phyloP scores from a whole-genome alignment of 1,139 yeast species.

The Magnusiomyces paraingens region DNA sequence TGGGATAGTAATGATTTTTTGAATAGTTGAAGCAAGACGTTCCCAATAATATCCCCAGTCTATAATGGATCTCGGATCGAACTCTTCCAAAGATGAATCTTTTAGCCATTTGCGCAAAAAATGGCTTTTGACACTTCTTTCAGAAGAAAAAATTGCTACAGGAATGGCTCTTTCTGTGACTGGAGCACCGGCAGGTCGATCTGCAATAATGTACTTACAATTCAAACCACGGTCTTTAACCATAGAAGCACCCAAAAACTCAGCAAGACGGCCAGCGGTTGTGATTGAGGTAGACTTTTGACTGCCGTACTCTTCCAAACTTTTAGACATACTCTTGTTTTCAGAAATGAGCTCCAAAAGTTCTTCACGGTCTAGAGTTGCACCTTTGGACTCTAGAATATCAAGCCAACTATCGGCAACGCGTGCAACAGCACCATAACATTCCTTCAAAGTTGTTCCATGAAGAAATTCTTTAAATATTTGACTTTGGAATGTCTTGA shows the following conservation, averaged over 20 bases:
- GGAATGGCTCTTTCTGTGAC: slow-evolving; percentile 97
- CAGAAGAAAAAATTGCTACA: slow-evolving; percentile 90
- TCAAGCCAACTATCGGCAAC: slow-evolving; percentile 97
- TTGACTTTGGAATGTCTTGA: slow-evolving; percentile 93
- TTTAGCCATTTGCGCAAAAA: slow-evolving; percentile 82
- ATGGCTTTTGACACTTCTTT: slow-evolving; percentile 48
- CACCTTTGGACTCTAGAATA: slow-evolving; percentile 81
- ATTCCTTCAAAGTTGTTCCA: slow-evolving; percentile 68
- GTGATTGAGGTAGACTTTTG: slow-evolving; percentile 95
- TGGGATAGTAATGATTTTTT: slow-evolving; percentile 92
- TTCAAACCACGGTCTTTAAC: slow-evolving; percentile 95
- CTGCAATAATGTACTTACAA: slow-evolving; percentile 87
- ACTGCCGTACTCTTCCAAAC: slow-evolving; percentile 78
- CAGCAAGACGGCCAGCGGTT: slow-evolving; percentile 89
- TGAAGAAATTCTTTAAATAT: slow-evolving; percentile 85
- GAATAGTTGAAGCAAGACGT: slow-evolving; percentile 86
- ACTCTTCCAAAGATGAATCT: slow-evolving; percentile 69
- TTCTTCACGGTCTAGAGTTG: slow-evolving; percentile 88
- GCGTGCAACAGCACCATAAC: slow-evolving; percentile 83
- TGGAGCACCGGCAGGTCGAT: slow-evolving; percentile 77
- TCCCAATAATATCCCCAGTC: slow-evolving; percentile 95
- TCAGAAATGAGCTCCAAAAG: slow-evolving; percentile 92
- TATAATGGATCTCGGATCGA: slow-evolving; percentile 81
- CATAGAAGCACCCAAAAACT: slow-evolving; percentile 95
- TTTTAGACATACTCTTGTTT: slow-evolving; percentile 90